A percentile compares a stretch with the other conserved stretches of the same genome.
Evolutionary conservation across 306 rosid genomes (phyloP).

Genomic region (Psophocarpus tetragonolobus): DNA sequence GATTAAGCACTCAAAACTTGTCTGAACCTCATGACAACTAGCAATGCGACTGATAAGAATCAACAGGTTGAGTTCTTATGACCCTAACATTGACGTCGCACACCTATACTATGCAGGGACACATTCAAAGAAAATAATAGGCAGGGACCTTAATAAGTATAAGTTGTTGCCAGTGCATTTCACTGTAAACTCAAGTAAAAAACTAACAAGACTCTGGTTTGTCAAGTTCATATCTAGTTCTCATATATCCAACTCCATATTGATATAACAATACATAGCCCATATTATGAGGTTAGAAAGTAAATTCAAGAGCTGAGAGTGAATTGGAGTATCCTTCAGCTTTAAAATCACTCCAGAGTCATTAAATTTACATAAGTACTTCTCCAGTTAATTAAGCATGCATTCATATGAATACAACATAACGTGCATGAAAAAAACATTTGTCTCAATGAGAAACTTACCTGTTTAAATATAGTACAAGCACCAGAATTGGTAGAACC

Average conservation of each 20-base stretch:
- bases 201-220: not conserved
- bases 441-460: conserved; percentile 29
- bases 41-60: not conserved
- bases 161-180: not conserved
- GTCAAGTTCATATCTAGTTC: not conserved
- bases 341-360: not conserved
- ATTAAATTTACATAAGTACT: not conserved
- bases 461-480: conserved; percentile 86
- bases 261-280: not conserved
- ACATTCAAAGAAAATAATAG: not conserved
- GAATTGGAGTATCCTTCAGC: not conserved
- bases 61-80: not conserved
- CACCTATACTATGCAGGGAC: not conserved
- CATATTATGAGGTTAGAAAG: not conserved
- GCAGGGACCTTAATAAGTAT: not conserved
- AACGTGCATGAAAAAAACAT: not conserved
- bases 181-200: not conserved
- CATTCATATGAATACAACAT: not conserved
- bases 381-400: not conserved
- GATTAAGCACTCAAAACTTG: conserved; percentile 13
- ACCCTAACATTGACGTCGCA: not conserved
- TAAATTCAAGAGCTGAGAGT: not conserved
- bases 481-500: conserved; percentile 77
- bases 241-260: not conserved
- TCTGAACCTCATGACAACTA: not conserved